Base-by-base conservation (phyloP, 2,329 filamentous ascomycete genomes). In the Diaporthe batatas region DNA sequence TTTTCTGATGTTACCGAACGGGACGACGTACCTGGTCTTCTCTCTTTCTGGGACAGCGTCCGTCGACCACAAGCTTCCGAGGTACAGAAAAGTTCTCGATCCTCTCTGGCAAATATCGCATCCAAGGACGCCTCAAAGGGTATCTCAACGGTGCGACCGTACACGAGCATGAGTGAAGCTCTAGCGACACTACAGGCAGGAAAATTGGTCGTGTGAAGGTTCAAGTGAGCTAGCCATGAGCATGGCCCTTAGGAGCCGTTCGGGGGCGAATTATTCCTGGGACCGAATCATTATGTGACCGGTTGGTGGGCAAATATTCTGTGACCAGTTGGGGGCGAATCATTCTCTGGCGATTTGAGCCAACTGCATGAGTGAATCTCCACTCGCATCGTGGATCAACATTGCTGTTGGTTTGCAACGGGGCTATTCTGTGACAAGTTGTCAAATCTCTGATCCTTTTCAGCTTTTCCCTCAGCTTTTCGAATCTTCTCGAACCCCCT, bases 121-220 rank as follows among this genome's bases (percentile, higher is more conserved):
- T 58, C 55, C 0, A 58, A 58, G 34, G n/a, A 16, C 2, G 32
- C 55, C 34, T 6, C 55, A 8, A 21, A 39, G 2, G 34, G 34
- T 10, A 58, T 58, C 55, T 39, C 34, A 21, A 12, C 55, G 55
- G 34, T 58, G 34, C 18, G 32, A 12, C 55, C 55, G 3, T 58
- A 39, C 23, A 39, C 32, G 21, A 58, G 55, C 55, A 58, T 58
- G 55, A 58, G 39, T 23, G 55, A 58, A 21, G 55, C 55, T 58
- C 55, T 58, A 11, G 55, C 12, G 16, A 6, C 16, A 57, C 10
- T 57, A 2, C 55, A 58, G 21, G 55, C 7, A 58, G 23, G 39
- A 21, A 39, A 16, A 39, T 3, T 8, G 23, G 4, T 39, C 10
- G 55, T 58, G 16, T 29, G 29, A 29, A 29, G 29, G 29, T 5